phyloP scores from a whole-genome alignment of 805 yeast species.

The Osmozyma mogii region DNA sequence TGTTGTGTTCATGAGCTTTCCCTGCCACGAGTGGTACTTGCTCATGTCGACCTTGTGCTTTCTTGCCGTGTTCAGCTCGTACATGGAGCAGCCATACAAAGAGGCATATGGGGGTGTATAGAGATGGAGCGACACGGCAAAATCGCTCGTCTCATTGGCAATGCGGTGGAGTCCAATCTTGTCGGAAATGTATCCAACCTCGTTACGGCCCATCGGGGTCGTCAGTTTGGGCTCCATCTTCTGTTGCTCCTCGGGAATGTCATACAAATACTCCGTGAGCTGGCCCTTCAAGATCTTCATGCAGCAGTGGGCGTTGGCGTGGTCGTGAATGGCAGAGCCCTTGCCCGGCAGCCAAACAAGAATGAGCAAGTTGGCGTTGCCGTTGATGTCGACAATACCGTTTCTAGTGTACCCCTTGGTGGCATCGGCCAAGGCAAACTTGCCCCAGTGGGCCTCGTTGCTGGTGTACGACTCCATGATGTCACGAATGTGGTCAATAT shows the following conservation, averaged over 20 bases:
- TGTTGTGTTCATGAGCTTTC: slow-evolving; percentile 27
- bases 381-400: slow-evolving; percentile 68
- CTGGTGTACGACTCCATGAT: slow-evolving; percentile 43
- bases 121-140: slow-evolving; percentile 58
- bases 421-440: slow-evolving; percentile 47
- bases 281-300: slow-evolving; percentile 61
- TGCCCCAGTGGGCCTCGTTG: slow-evolving; percentile 46
- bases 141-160: slow-evolving; percentile 35
- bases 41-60: slow-evolving; percentile 51
- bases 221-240: slow-evolving; percentile 17
- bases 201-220: slow-evolving; percentile 26
- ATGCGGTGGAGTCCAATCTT: slow-evolving; percentile 60
- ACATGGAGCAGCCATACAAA: slow-evolving; percentile 45
- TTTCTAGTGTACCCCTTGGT: slow-evolving; percentile 50
- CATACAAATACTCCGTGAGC: slow-evolving; percentile 50
- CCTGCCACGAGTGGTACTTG: slow-evolving; percentile 56
- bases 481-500: slow-evolving; percentile 37
- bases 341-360: slow-evolving; percentile 67
- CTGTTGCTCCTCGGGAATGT: slow-evolving; percentile 34
- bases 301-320: slow-evolving; percentile 69
- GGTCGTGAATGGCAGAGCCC: slow-evolving; percentile 63
- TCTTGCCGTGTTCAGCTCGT: slow-evolving; percentile 41
- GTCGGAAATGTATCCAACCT: slow-evolving; percentile 61
- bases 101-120: slow-evolving; percentile 75
- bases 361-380: slow-evolving; percentile 58